These are phyloP conservation scores for Nicotiana obtusifolia DNA, from an alignment of 257 asterid species.

Conservation along the genomic window DNA sequence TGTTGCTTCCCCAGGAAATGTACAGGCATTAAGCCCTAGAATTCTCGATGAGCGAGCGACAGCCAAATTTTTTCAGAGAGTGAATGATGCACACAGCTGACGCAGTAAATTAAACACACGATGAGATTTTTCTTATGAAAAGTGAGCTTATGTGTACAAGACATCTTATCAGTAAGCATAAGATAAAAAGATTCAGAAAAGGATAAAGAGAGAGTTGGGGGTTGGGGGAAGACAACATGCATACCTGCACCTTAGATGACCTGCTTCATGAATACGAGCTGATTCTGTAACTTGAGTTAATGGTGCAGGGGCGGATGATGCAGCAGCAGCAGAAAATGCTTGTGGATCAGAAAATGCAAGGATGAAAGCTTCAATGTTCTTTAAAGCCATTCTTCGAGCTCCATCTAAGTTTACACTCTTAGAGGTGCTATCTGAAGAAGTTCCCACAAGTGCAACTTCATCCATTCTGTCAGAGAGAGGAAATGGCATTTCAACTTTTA, in stretches of 20 bases:
- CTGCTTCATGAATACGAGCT: conserved; percentile 77
- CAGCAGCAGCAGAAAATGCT: conserved; percentile 68
- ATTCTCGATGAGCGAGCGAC: neutral
- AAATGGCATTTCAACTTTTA: conserved; percentile 7
- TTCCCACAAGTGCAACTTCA: conserved; percentile 49
- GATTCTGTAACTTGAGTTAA: conserved; percentile 63
- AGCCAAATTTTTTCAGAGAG: neutral
- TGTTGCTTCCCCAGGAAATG: neutral
- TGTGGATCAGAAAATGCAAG: conserved; percentile 55
- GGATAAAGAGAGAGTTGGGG: neutral
- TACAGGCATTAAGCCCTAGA: neutral
- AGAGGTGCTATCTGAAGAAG: conserved; percentile 51
- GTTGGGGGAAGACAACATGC: neutral
- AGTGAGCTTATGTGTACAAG: neutral
- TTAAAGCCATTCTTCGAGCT: conserved; percentile 63
- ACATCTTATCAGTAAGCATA: neutral
- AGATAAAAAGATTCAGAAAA: neutral
- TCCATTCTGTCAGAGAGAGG: conserved; percentile 55
- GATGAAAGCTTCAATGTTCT: conserved; percentile 59
- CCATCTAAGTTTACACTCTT: conserved; percentile 58
- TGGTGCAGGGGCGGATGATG: conserved; percentile 63
- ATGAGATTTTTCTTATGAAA: neutral
- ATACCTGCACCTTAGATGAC: conserved; percentile 91
- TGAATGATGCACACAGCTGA: neutral
- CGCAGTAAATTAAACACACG: neutral